Conservation (phyloP, 2,329 filamentous ascomycete species). For the Beauveria asiatica region DNA sequence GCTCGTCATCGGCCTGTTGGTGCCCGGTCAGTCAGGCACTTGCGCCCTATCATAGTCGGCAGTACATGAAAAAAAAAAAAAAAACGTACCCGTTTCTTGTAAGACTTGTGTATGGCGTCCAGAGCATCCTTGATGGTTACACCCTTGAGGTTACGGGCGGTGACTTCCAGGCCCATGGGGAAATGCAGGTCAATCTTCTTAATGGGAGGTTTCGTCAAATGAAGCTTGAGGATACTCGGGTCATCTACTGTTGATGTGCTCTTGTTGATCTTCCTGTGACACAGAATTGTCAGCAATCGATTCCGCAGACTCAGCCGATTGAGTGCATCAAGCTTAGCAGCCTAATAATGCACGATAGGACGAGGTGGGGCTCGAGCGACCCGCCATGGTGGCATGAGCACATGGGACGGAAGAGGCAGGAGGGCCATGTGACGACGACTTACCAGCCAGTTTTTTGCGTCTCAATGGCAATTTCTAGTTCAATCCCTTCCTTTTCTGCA, state of each 20-base stretch:
- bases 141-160: conserved; percentile 83
- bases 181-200: conserved; percentile 94
- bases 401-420: not conserved
- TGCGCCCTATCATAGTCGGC: too few species aligned
- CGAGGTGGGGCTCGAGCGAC: not conserved
- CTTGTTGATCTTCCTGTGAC: conserved; percentile 81
- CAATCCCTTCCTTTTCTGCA: conserved; percentile 63
- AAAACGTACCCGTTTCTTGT: conserved; percentile 80
- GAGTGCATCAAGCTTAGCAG: not conserved
- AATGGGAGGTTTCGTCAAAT: conserved; percentile 70
- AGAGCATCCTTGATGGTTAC: conserved; percentile 96
- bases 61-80: not conserved
- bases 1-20: conserved; percentile 75
- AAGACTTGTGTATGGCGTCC: conserved; percentile 91
- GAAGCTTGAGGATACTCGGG: conserved; percentile 72
- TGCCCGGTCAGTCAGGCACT: not conserved
- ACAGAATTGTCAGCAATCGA: not conserved
- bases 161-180: conserved; percentile 78
- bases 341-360: conserved; percentile 9
- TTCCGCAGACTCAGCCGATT: not conserved
- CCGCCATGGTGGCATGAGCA: conserved; percentile 1
- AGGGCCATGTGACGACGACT: conserved; percentile 23
- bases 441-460: conserved; percentile 87
- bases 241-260: conserved; percentile 73
- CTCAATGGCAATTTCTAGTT: conserved; percentile 67